Evolutionary conservation across 1,139 yeast species (phyloP), one percentile per base, ranked within the genome.

Genomic region (Candida pseudoviswanathii): DNA sequence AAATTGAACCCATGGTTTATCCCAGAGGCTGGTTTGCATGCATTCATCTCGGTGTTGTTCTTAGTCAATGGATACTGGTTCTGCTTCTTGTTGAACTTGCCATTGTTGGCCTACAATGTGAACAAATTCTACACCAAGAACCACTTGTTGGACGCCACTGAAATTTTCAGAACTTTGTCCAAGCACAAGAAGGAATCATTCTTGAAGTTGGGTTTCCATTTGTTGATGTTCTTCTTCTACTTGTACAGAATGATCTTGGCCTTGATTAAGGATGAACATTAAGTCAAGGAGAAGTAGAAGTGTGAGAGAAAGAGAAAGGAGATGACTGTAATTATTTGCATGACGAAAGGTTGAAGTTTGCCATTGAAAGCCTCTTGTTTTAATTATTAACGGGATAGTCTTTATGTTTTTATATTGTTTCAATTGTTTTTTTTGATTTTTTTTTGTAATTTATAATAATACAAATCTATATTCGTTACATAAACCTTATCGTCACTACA

Each of bases 181-280:
- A 89, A 86, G 65, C 96, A 94, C 75, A 94, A 95, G 82, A 88
- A 86, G 70, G 98, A 91, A 73, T 81, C 92, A 50, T 92, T 92
- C 66, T 71, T 88, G 68, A 94, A 94, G 71, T 81, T 94, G 63
- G 97, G 96, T 9, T 89, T 89, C 83, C 95, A 91, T 68, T 78
- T 94, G 61, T 74, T 91, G 63, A 79, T 92, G 86, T 94, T 94
- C 82, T 94, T 94, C 86, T 91, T 82, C 79, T 92, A 91, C 80
- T 81, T 94, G 65, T 94, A 92, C 80, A 86, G 96, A 75, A 89
- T 94, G 97, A 92, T 94, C 74, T 88, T 92, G 80, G 95, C 97
- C 43, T 81, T 94, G 69, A 94, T 94, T 63, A 80, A 84, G 46
- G 91, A 86, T 57, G 89, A 73, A 40, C 48, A 48, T 34, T 49